A percentile compares a stretch with the other conserved stretches of the same genome.
Evolutionary conservation across 257 asterid genomes (phyloP).

Genomic region (Solanum corneliomulleri): DNA sequence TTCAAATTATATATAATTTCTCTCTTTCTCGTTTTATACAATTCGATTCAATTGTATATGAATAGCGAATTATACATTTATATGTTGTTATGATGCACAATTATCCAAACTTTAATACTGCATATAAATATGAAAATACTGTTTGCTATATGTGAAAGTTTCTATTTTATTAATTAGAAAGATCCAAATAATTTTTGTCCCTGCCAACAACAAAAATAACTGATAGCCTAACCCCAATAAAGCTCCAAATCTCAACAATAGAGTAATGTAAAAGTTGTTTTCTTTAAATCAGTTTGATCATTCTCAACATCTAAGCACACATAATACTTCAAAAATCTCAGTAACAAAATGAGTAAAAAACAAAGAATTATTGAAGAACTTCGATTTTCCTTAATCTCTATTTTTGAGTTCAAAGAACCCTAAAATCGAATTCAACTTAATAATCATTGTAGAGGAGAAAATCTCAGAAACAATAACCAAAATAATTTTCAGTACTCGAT

Average conservation of each 20-base stretch:
- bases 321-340: background rate
- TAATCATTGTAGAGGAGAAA: background rate
- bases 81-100: no score
- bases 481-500: background rate
- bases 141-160: no score
- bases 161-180: background rate
- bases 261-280: background rate
- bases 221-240: no score
- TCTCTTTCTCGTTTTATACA: no score
- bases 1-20: no score
- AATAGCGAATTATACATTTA: no score
- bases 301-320: background rate
- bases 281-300: background rate
- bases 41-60: no score
- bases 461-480: background rate
- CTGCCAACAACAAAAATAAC: background rate
- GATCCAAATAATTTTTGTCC: background rate
- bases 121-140: no score
- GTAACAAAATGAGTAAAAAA: no score
- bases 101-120: no score
- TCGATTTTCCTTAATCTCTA: background rate
- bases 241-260: background rate
- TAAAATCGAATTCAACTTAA: background rate
- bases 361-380: background rate
- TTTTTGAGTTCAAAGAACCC: background rate